phyloP scores from a whole-genome alignment of 306 rosid species.

The Medicago lupulina region DNA sequence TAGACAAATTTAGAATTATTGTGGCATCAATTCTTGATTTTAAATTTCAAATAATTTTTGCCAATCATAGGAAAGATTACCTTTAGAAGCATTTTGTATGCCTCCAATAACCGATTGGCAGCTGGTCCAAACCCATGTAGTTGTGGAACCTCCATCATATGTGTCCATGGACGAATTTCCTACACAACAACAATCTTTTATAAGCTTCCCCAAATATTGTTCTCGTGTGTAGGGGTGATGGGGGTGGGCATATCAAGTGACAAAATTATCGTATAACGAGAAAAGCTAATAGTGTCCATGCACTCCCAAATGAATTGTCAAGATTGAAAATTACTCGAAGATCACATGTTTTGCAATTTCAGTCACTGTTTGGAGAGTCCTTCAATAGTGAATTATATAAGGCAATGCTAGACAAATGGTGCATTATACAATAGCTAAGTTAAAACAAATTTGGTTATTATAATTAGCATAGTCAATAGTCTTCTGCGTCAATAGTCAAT shows the following conservation, averaged over 20 bases:
- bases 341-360: conserved; percentile 14
- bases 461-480: neutral
- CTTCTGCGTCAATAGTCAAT: no score
- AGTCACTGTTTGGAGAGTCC: neutral
- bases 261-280: conserved; percentile 25
- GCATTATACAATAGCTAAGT: neutral
- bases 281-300: neutral
- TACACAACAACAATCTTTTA: conserved; percentile 37
- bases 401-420: neutral
- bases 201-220: conserved; percentile 10
- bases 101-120: conserved; percentile 93
- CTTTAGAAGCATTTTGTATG: conserved; percentile 96
- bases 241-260: neutral
- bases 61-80: conserved; percentile 48
- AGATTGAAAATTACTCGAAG: conserved; percentile 13
- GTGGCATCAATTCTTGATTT: neutral
- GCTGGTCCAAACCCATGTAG: conserved; percentile 99
- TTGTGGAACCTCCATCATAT: conserved; percentile 99
- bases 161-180: conserved; percentile 99
- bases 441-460: neutral
- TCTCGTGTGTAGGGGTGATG: neutral
- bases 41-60: neutral
- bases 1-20: neutral
- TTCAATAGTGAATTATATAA: neutral
- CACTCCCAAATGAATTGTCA: conserved; percentile 14